Base-by-base conservation (phyloP, 164 flowering plant genomes). In the Euptelea pleiosperma region DNA sequence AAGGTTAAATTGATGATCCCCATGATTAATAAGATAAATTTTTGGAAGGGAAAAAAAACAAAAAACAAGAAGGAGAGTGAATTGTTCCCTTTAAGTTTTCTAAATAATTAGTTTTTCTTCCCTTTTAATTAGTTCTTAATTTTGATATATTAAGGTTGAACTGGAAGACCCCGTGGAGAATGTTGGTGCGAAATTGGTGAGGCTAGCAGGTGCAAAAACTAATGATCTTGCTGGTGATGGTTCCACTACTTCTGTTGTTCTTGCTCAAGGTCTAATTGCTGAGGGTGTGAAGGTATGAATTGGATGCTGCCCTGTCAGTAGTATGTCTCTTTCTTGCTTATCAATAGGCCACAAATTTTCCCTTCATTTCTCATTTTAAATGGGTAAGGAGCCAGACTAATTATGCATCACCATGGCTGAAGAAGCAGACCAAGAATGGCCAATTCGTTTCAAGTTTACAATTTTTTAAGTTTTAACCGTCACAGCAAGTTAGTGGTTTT, bases 211-310 rank as follows among this genome's bases (percentile, higher is more conserved):
- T 49, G 87, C 96, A 26, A 91, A 77, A 61, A 88, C 98, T 39
- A 88, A 91, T 75, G 85, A 85, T 57, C 79, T 86, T 68, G 96
- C 96, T 55, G 96, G 98, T 52, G 96, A 91, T 78, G 96, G 98
- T 62, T 82, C 82, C 53, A 86, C 96, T 25, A 88, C 98, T 29
- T 88, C 98, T 49, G 62, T 91, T 28, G 55, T 91, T 60, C 96
- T 91, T 63, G 94, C 98, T 41, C 94, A 80, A 34, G 98, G 94
- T 42, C 76, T 91, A 12, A 88, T 88, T 52, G 57, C 82, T 21
- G 96, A 91, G 64, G 98, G 98, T 30, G 61, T 83, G 52, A 91
- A 91, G 91, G 97, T 87, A 78, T 41, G 49, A 41, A 24, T 15
- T 10, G 22, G 9, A 55, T 39, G 57, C 19, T 24, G 10, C 15